Base-by-base conservation (phyloP, 257 asterid species). In the Solanum sitiens region DNA sequence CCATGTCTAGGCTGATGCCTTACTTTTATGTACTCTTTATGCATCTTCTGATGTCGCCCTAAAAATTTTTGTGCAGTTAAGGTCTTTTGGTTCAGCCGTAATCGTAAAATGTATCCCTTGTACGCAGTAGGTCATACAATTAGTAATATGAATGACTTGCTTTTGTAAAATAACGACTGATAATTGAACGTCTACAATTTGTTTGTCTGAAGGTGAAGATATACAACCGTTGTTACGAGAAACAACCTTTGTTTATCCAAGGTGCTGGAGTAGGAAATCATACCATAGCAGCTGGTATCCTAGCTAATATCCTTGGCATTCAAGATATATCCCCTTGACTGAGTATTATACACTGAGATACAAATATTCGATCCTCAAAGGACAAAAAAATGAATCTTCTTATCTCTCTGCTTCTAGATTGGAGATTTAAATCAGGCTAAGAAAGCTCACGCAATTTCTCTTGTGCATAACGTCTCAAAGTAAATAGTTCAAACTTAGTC, bases 201-300 rank as follows among this genome's bases (percentile, higher is more conserved):
- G 65, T 92, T 13, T 7, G 59, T 27, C 25, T 90, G 92, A 93
- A 96, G 99, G 47, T 96, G 91, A 98, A 97, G 94, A 92, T 97
- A 90, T 93, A 93, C 88, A 97, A 95, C 89, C 92, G 98, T 12
- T 97, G 98, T 92, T 95, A 97, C 77, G 87, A 89, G 30, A 83
- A 95, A 83, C 96, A 92, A 68, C 98, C 98, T 1, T 91, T 97
- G 92, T 98, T 97, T 63, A 95, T 95, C 84, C 98, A 95, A 92
- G 98, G 99, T 86, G 98, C 99, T 82, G 99, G 98, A 84, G 98
- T 98, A 44, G 98, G 98, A 88, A 95, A 94, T 74, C 98, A 95
- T 80, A 97, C 99, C 20, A 97, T 98, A 9, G 98, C 99, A 56
- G 96, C 96, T 8, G 99, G 98, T 13, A 98, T 95, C 87, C 98